These are phyloP conservation scores for Fusarium sp. DNA, from an alignment of 2,329 filamentous ascomycete genomes.

Conservation along the genomic window DNA sequence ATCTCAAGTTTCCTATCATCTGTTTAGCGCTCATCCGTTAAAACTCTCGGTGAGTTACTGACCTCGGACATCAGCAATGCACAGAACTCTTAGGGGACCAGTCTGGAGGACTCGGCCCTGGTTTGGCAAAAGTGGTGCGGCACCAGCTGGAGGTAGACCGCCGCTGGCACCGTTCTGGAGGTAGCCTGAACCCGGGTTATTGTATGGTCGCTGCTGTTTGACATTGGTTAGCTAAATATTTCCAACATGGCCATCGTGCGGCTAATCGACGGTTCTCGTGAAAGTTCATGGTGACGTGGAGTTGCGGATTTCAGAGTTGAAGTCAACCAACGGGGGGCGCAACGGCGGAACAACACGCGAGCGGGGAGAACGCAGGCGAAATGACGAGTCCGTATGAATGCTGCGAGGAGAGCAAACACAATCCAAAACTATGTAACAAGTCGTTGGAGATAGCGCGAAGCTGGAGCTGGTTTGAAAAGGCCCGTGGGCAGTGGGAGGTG, in stretches of 20 bases:
- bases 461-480: conserved; percentile 5
- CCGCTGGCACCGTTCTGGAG: conserved; percentile 70
- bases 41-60: conserved; percentile 40
- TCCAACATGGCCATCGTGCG: not conserved
- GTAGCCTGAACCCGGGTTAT: conserved; percentile 67
- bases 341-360: conserved; percentile 40
- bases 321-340: conserved; percentile 32
- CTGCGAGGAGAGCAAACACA: not conserved
- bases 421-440: not conserved
- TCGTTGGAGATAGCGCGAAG: conserved; percentile 7
- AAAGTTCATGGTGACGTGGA: conserved; percentile 22
- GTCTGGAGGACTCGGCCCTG: conserved; percentile 74
- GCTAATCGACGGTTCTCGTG: not conserved
- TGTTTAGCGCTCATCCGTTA: conserved; percentile 26
- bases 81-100: conserved; percentile 73
- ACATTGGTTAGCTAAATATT: conserved; percentile 38
- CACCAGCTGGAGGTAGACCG: conserved; percentile 65
- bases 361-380: conserved; percentile 28
- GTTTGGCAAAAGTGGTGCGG: conserved; percentile 73
- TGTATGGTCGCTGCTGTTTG: conserved; percentile 57
- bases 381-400: not conserved
- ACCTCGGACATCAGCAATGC: conserved; percentile 80
- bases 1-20: conserved; percentile 84
- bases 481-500: conserved; percentile 13
- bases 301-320: conserved; percentile 31